Base-by-base conservation (phyloP, 139 green algal species). In the Medakamo hakoo region DNA sequence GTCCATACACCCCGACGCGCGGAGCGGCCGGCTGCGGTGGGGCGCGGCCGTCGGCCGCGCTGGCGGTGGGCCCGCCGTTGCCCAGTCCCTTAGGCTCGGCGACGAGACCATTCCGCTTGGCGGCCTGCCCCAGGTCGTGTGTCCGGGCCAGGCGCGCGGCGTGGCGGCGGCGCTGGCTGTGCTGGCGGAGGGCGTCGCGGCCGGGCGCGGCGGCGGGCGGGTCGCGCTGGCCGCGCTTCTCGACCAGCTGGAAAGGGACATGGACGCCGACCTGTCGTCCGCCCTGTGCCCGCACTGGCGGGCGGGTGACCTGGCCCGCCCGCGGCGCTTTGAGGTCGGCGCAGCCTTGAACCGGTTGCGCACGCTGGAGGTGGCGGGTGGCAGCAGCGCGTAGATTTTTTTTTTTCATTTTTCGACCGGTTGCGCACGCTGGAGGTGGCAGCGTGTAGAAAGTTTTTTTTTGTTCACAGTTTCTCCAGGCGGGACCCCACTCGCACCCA, bases 261-360 rank as follows among this genome's bases (percentile, higher is more conserved):
- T 81, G 26, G 71, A 81, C 25, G 19, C 32, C 9, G 52, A 76
- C 64, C 62, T 30, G 21, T 40, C 70, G 32, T 20, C 29, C 9
- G 5, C 22, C 55, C 24, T 59, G 56, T 68, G 55, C 55, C 31
- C 57, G 24, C 26, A 2, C 64, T 64, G 32, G 32, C 58, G n/a
- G 14, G 48, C 64, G 2, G 79, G 82, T 48, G 73, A 80, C 55
- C 64, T 82, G 52, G 80, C 79, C 0, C 65, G 82, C 3, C 82
- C 82, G 4, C 63, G 82, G 1, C 30, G 60, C 2, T 80, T 85
- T 61, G 82, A 89, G 65, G 30, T 89, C 31, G 82, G 75, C 4
- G 82, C 79, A 31, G 82, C 82, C 2, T 4, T 88, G n/a, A 89
- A 89, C 62, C 60, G 82, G 0, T 61, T 89, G 30, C 70, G 82